Percentiles rank a stretch among this genome's conserved stretches.
Evolutionary conservation across 768 basidiomycete species (phyloP).

Genomic region (Lactarius sp.): DNA sequence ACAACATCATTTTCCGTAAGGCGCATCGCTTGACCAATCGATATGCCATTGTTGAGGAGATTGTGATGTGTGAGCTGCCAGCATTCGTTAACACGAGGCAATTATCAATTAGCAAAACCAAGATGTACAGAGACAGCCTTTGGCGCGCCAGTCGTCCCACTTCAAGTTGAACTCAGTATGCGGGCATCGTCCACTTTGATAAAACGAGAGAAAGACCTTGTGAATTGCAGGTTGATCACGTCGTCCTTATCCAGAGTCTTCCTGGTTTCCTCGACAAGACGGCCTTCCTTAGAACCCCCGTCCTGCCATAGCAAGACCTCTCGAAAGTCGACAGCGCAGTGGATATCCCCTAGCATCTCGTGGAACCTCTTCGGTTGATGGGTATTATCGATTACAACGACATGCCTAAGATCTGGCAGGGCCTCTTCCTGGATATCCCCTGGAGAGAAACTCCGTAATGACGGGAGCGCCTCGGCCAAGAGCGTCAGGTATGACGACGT

Average conservation of each 20-base stretch:
- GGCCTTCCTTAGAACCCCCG: slow-evolving; percentile 38
- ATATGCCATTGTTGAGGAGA: slow-evolving; percentile 71
- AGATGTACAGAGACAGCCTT: slow-evolving; percentile 74
- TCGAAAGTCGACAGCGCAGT: slow-evolving; percentile 60
- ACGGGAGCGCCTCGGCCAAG: slow-evolving; percentile 53
- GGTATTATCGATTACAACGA: slow-evolving; percentile 65
- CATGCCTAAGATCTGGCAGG: slow-evolving; percentile 56
- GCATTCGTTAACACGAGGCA: not conserved
- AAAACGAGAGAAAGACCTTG: slow-evolving; percentile 47
- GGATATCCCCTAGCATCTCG: slow-evolving; percentile 39
- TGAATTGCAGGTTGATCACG: slow-evolving; percentile 80
- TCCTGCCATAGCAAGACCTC: slow-evolving; percentile 69
- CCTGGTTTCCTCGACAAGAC: slow-evolving; percentile 40
- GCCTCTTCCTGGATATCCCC: slow-evolving; percentile 54
- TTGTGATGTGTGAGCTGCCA: slow-evolving; percentile 70
- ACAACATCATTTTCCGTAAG: slow-evolving; percentile 61
- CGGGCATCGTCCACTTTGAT: not conserved
- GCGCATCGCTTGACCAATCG: slow-evolving; percentile 66
- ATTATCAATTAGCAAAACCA: not conserved
- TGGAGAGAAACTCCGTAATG: slow-evolving; percentile 44
- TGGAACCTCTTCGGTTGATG: slow-evolving; percentile 38
- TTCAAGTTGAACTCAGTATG: slow-evolving; percentile 30
- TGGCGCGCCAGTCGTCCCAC: slow-evolving; percentile 75
- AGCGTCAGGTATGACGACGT: slow-evolving; percentile 58
- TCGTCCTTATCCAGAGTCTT: slow-evolving; percentile 53